Base-by-base conservation (phyloP, 2,329 filamentous ascomycete genomes). In the Celoporthe dispersa region DNA sequence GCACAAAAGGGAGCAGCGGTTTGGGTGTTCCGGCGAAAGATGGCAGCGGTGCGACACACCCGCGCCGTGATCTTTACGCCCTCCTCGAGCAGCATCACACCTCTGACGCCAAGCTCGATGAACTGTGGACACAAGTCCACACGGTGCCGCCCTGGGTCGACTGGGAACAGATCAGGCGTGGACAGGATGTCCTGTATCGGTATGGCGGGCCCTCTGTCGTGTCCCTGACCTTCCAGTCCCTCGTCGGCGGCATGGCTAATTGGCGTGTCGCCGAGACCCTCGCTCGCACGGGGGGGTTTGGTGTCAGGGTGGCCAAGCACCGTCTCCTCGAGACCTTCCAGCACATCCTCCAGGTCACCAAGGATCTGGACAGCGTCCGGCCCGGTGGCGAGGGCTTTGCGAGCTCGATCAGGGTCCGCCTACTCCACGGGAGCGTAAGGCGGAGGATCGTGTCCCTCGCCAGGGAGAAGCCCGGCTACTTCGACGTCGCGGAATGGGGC, bases 131-230 rank as follows among this genome's bases (percentile, higher is more conserved):
- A 0, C 84, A 94, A 75, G 83, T 92, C 68, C 90, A 88, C 69
- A 89, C 85, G 0, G 80, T 93, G 4, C 92, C 92, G 0, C 83
- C 86, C 0, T 94, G 92, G 91, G 92, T 94, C 2, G 88, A 94
- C 77, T 94, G 91, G 92, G 86, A 86, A 1, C 91, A 94, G 76
- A 90, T 95, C 68, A 83, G 85, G 70, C 84, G 92, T 75, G 92
- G 92, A 0, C 92, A 95, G 77, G 87, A 92, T 74, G 87, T 94
- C 0, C 93, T 94, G 76, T 94, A 93, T 78, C 87, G 92, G 48
- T 94, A 94, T 78, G 91, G 88, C 25, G 89, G 88, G 0, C 87
- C 91, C 0, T 86, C 87, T 31, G 79, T 94, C 28, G 91, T 89
- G 9, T 88, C 82, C 12, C 84, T 90, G 62, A 86, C 88, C 11